Base-by-base conservation (phyloP, 2,329 filamentous ascomycete species). In the Penicillium thymicola region DNA sequence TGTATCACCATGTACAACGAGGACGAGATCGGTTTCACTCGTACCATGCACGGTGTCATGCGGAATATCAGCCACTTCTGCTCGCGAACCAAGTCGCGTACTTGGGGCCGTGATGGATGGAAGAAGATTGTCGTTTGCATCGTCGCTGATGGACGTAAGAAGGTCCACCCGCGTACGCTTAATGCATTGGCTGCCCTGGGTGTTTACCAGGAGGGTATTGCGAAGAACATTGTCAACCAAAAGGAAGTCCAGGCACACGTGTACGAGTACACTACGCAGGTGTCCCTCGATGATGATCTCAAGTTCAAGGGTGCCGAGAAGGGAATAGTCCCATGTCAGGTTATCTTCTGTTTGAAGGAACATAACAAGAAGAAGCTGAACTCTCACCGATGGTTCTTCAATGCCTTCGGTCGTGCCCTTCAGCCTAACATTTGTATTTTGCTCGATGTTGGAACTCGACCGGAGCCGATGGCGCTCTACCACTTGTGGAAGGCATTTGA, bases 251-350 rank as follows among this genome's bases (percentile, higher is more conserved):
- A 92, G 63, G 93, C 92, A 0, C 94, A 99, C 76, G 90, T 99
- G 14, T 99, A 99, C 78, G 94, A 99, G 73, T 99, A 99, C 77
- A 99, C 94, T 0, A 97, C 94, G 0, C 95, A 99, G 69, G 94
- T 99, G 11, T 97, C 93, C 0, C 83, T 99, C 10, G 94, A 99
- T 72, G 84, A 92, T 0, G 93, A 97, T 65, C 84, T 99, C 62
- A 97, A 97, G 75, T 99, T 99, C 81, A 99, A 99, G 79, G 94
- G 95, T 34, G 94, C 94, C 1, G 95, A 99, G 76, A 99, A 99
- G 79, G 94, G 95, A 32, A 99, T 99, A 64, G 91, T 97, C 13
- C 95, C 94, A 1, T 96, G 92, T 70, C 94, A 99, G 77, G 91
- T 99, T 80, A 93, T 99, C 67, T 99, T 99, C 75, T 99, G 95